Percentiles rank a stretch among this genome's conserved stretches.
Evolutionary conservation across 192 early-diverging fungal species (phyloP).

Genomic region (Funneliformis mosseae): DNA sequence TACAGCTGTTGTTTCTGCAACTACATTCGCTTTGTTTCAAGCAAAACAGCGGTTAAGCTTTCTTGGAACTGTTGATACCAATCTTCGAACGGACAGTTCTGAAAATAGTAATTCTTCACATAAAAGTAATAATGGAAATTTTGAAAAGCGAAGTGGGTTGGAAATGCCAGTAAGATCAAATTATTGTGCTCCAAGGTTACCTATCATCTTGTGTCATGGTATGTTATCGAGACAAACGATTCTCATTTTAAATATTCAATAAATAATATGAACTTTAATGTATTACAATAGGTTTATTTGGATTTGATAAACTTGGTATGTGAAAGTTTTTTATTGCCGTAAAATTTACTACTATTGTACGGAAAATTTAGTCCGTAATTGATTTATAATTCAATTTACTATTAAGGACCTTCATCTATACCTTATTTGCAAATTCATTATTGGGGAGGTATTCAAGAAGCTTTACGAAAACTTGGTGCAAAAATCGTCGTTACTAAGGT

Average conservation of each 20-base stretch:
- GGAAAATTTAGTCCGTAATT: not conserved
- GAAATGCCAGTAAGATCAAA: conserved; percentile 57
- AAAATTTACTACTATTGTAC: too few species aligned
- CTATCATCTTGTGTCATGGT: conserved; percentile 89
- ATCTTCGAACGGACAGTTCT: not conserved
- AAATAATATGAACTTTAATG: not conserved
- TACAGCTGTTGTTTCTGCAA: not conserved
- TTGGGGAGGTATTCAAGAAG: conserved; percentile 80
- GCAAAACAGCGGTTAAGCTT: conserved; percentile 4
- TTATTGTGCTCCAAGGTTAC: conserved; percentile 76
- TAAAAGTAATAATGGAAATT: conserved; percentile 50
- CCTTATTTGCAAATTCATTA: conserved; percentile 87
- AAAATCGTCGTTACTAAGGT: conserved; percentile 82
- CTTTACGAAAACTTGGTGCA: conserved; percentile 76
- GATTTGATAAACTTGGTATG: conserved; percentile 70
- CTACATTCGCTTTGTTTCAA: not conserved
- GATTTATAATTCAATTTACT: not conserved
- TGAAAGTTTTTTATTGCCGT: conserved; percentile 26
- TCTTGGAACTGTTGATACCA: not conserved
- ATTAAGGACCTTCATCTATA: conserved; percentile 66
- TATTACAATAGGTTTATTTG: conserved; percentile 69
- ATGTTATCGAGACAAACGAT: not conserved
- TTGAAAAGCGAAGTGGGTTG: conserved; percentile 53
- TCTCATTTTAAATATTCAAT: not conserved
- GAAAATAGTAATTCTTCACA: not conserved